Base-by-base conservation (phyloP, 495 filamentous ascomycete species). In the Lasiosphaeriaceae sp. region DNA sequence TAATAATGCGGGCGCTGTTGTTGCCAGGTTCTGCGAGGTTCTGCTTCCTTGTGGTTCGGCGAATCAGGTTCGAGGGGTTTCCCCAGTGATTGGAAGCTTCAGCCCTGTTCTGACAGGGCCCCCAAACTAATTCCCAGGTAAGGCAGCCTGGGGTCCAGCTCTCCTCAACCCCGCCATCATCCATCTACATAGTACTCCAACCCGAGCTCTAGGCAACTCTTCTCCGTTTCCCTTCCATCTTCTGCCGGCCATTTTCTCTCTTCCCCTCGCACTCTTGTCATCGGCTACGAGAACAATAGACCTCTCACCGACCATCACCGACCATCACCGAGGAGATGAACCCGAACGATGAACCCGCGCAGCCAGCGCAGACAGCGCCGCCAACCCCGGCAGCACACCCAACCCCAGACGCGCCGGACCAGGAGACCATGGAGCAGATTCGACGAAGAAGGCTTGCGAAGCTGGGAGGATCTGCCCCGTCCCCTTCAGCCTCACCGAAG, bases 381-480 rank as follows among this genome's bases (percentile, higher is more conserved):
- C 34, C 50, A 19, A 12, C 50, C 2, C 39, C 52, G 23, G 20
- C 52, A 19, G 31, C 48, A 16, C n/a, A 37, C 11, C 29, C 59
- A 47, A 60, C 63, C 52, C 60, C 66, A 17, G 70, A 68, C 48
- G 64, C 67, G 47, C 66, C 64, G 17, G 68, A 70, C 54, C 41
- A 63, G n/a, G 64, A 72, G 47, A 71, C 62, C 14, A 70, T 69
- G 62, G 66, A 61, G 45, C 57, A 73, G 68, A 79, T 79, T 56
- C 73, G 77, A 16, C 57, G 52, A 17, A 68, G 72, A 19, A 58
- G 77, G 45, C 59, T 79, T 11, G 73, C 66, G 21, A 78, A 73
- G 61, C 72, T 79, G 3, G 70, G 69, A 29, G 74, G 70, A 14
- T 46, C 66, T 11, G 22, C 63, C n/a, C 19, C 61, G 8, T 54